Evolutionary conservation across 768 basidiomycete genomes (phyloP), one percentile per base, ranked within the genome.

Genomic region (Leccinum rimulosum): DNA sequence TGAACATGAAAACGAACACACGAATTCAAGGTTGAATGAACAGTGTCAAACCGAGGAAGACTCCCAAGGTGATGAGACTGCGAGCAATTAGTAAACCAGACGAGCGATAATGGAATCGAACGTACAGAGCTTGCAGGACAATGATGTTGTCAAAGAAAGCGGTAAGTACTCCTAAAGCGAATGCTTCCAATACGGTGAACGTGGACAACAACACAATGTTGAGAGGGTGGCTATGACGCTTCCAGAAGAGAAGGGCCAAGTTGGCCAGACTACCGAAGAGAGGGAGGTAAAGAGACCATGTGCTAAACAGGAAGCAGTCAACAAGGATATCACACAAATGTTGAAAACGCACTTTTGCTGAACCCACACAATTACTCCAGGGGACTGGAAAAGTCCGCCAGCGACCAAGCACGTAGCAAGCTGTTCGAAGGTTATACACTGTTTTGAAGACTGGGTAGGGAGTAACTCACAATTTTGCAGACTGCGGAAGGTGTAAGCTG

Each of bases 131-230:
- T 73, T 97, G 93, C 38, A 98, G 74, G 27, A 98, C 89, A 56
- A 95, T 78, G 19, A 73, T 66, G 57, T 82, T 85, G 67, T 91
- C 83, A 68, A 83, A 87, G 74, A 87, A 92, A 0, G 88, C 89
- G 27, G 91, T 82, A 33, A 88, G 84, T 8, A 92, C 77, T n/a
- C 97, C 97, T 51, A 99, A 79, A 11, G 93, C 88, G 70, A 93
- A 87, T 6, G 93, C 89, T 74, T 99, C 97, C 79, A 96, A 80
- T 25, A 91, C 68, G 9, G 97, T 99, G 75, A 98, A 99, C 2
- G 88, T 79, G 19, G 87, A 84, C 38, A 99, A 79, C 30, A 98
- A 78, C 50, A 93, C 79, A 59, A 96, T 79, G 74, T 99, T 99
- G 72, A 84, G 77, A 25, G 96, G 96, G 71, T 92, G 86, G 70